phyloP scores from a whole-genome alignment of 2,329 filamentous ascomycete genomes.

The Hypoxylon sp. region DNA sequence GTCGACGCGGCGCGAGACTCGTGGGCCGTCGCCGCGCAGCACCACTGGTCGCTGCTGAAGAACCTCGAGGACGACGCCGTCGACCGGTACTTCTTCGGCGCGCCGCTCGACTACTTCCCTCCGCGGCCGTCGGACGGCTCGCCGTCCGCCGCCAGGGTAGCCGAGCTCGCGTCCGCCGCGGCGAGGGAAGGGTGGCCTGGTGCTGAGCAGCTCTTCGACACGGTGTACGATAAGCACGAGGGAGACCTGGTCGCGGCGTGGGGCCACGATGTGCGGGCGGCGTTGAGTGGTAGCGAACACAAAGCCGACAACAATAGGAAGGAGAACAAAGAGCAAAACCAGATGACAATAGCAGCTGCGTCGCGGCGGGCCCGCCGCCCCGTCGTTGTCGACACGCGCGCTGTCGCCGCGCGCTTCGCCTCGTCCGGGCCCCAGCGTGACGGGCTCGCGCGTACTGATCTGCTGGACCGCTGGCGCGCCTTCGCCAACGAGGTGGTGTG shows the following conservation, averaged over 20 bases:
- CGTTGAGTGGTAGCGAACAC: no score
- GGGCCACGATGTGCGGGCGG: conserved; percentile 56
- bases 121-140: no score
- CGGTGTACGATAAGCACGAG: conserved; percentile 58
- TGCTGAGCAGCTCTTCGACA: conserved; percentile 53
- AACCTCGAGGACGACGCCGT: conserved; percentile 57
- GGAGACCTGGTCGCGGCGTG: conserved; percentile 63
- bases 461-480: conserved; percentile 60
- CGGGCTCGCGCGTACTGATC: conserved; percentile 58
- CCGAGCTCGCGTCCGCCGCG: conserved; percentile 17
- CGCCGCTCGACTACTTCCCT: conserved; percentile 36
- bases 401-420: conserved; percentile 61
- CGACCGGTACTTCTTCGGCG: conserved; percentile 57
- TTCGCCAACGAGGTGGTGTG: conserved; percentile 63
- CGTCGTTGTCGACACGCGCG: conserved; percentile 62
- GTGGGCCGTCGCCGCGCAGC: conserved; percentile 60
- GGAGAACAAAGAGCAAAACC: conserved; percentile 57
- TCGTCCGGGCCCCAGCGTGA: conserved; percentile 54
- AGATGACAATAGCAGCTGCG: conserved; percentile 52
- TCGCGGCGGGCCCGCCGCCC: conserved; percentile 50
- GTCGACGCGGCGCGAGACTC: conserved; percentile 51
- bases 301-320: no score
- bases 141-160: no score
- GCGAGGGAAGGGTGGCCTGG: conserved; percentile 31
- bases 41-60: conserved; percentile 57